Evolutionary conservation across 2,329 filamentous ascomycete species (phyloP), one percentile per base, ranked within the genome.

Genomic region (Amphichorda felina): DNA sequence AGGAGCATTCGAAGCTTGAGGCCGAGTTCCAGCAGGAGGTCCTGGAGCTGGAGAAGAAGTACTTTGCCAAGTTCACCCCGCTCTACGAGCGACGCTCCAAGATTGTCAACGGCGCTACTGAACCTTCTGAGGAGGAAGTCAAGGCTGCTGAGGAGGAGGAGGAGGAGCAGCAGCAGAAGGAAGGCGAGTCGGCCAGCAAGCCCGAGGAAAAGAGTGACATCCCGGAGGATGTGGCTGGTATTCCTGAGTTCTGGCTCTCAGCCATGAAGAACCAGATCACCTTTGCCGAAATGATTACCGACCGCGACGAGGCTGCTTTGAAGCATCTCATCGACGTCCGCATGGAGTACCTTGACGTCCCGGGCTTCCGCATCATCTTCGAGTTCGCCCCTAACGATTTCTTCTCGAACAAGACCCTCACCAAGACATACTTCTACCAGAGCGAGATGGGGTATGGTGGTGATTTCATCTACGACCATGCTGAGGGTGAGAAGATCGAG

Each of bases 181-280:
- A 40, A 29, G 38, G 26, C 11, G 66, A 72, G 33, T 66, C 67
- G 16, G 66, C 71, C 37, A 59, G 62, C 41, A 71, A 78, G 52
- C 63, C 70, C 50, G 48, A 59, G 33, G 71, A 76, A 51, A 66
- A 77, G 43, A 62, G 68, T 35, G 70, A 78, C 44, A 67, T 74
- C 46, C 57, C 63, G 37, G 65, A 72, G 48, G 45, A 60, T 26
- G 58, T 81, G 45, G 70, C 77, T 51, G 91, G 91, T 61, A 95
- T 98, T 43, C 91, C 91, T 43, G 91, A 98, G 65, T 98, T 98
- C 74, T 98, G 91, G 91, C 73, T 98, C 34, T 95, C 89, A 42
- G 89, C 93, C 49, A 96, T 98, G 89, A 98, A 98, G 75, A 98
- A 98, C 71, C 89, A 95, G 60, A 77, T 91, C 52, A 94, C 88